These are phyloP conservation scores for Xanthoconium stramineum DNA, from an alignment of 768 basidiomycete species.

Conservation along the genomic window DNA sequence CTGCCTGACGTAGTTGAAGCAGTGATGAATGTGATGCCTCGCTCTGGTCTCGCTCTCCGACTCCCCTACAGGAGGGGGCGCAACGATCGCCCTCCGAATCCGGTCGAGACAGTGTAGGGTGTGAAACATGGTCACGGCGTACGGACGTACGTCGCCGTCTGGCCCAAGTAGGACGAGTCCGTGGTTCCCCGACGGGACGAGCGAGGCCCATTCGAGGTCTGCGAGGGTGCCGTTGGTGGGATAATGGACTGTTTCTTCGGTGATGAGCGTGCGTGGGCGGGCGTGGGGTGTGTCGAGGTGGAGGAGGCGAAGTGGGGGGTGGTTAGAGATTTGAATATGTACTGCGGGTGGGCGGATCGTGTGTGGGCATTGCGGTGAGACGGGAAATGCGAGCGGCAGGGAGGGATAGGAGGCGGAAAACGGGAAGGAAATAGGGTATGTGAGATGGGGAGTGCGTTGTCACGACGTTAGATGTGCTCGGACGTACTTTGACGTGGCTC, in stretches of 20 bases:
- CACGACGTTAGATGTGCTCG: neutral
- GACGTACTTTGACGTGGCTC: conserved; percentile 16
- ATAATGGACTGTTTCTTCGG: conserved; percentile 26
- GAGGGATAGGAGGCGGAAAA: no score
- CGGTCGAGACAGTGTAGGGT: conserved; percentile 40
- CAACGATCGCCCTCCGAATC: conserved; percentile 26
- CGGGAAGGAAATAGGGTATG: no score
- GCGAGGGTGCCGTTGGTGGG: conserved; percentile 21
- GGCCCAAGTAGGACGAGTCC: conserved; percentile 18
- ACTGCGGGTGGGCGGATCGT: conserved; percentile 4
- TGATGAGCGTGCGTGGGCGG: conserved; percentile 12
- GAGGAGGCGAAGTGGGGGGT: conserved; percentile 10
- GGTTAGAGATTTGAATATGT: conserved; percentile 5
- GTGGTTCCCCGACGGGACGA: conserved; percentile 19
- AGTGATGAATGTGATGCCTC: conserved; percentile 29
- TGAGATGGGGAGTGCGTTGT: neutral
- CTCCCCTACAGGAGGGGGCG: no score
- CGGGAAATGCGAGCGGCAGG: neutral
- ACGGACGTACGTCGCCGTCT: conserved; percentile 23
- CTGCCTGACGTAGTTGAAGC: conserved; percentile 41
- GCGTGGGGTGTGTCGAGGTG: conserved; percentile 11
- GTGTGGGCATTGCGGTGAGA: no score
- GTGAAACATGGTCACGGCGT: conserved; percentile 38
- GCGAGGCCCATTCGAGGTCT: conserved; percentile 24
- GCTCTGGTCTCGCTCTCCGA: no score